Base-by-base conservation (phyloP, 768 basidiomycete species). In the Tephrocybe sp. region DNA sequence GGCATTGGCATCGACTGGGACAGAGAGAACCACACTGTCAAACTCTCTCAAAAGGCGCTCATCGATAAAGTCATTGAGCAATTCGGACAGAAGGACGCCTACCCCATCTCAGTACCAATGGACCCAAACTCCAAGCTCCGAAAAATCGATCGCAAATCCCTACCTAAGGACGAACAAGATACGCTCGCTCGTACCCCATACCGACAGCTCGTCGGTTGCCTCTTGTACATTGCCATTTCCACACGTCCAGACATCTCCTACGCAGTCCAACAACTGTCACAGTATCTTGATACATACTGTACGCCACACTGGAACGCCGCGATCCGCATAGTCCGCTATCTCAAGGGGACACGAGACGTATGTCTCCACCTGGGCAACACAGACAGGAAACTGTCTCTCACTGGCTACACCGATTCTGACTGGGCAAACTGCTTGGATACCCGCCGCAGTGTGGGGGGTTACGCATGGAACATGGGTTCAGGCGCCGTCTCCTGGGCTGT, bases 1-100 rank as follows among this genome's bases (percentile, higher is more conserved):
- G 73, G 75, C 1, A 71, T 78, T 19, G 61, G 57, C 6, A 63
- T 75, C 25, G 38, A 57, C 15, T 59, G 64, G 0, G 63, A 73
- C 21, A 54, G 54, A 6, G 10, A 39, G 2, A 33, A 39, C 4
- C 45, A 53, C 18, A 56, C 53, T 0, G 50, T 69, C 9, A 19
- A 41, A 18, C 29, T 71, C 0, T 55, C 47, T 15, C 57, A 58
- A 44, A 47, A 30, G 2, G 51, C 54, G 0, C 45, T 60, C 12
- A 57, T 60, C 22, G 51, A 60, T 52, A 52, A 49, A 22, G 47
- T 60, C n/a, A 45, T 60, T 22, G 9, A 31, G 11, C 53, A 55
- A 38, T 60, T 60, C 33, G 56, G 58, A 1, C 58, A 60, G 37
- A 34, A n/a, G n/a, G 45, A 57, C 27, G 45, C 56, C 3, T 23